Conservation (phyloP, 176 grass and related monocot genomes). For the Rhynchospora tenuis region DNA sequence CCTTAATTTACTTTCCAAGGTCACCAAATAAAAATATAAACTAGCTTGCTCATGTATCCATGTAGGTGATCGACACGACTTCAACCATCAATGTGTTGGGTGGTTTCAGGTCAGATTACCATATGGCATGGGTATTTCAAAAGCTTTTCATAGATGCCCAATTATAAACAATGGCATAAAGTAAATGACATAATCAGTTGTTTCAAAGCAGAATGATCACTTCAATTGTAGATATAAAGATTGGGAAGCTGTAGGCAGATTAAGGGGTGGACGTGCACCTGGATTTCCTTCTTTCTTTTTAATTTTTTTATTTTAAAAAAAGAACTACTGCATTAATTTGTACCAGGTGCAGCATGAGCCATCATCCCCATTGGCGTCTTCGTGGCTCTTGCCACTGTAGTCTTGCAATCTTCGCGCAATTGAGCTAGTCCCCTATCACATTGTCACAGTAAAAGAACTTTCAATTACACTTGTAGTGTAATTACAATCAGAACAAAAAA, state of each 20-base stretch:
- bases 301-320: too few relatives aligned
- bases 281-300: too few relatives aligned
- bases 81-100: background rate
- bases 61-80: background rate
- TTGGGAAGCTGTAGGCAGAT: too few relatives aligned
- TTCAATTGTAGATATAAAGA: background rate
- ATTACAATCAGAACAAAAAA: background rate
- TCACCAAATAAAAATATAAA: too few relatives aligned
- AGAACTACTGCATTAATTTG: background rate
- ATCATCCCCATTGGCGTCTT: background rate
- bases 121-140: background rate
- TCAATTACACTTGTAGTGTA: background rate
- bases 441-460: background rate
- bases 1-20: too few relatives aligned
- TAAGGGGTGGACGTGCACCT: too few relatives aligned
- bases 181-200: background rate
- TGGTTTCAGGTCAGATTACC: background rate
- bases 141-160: background rate
- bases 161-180: background rate
- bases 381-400: background rate
- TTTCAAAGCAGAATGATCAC: background rate
- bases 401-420: background rate
- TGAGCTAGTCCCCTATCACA: background rate
- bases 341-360: background rate
- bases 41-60: background rate